Base-by-base conservation (phyloP, 2,329 filamentous ascomycete species). In the Fusarium nematophilum region DNA sequence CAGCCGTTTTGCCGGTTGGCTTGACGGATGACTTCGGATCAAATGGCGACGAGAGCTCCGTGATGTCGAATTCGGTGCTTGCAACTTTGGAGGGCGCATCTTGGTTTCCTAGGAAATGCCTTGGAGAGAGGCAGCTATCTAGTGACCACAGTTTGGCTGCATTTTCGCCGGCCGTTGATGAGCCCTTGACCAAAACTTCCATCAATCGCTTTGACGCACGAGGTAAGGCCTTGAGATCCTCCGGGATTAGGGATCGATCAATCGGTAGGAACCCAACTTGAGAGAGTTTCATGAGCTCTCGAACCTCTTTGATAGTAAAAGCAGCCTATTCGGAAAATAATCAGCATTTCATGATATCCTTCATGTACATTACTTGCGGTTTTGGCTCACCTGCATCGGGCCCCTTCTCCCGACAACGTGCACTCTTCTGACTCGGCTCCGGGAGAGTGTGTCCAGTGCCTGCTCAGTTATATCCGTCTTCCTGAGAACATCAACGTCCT, bases 231-330 rank as follows among this genome's bases (percentile, higher is more conserved):
- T 87, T 86, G 31, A 89, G 78, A 49, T 91, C 82, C 1, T 82
- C 69, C 0, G 93, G 92, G 39, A 95, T 80, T 6, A 96, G 79
- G 1, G 83, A 78, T 54, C 78, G 74, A 49, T 91, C 83, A 23
- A 94, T 81, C 2, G 90, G 85, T 49, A 88, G 83, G 69, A 97
- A 96, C 11, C 82, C 83, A 9, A 96, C 89, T 1, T 79, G 79
- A 0, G 86, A 84, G 3, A 98, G 82, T 43, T 90, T 90, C 77
- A 97, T 88, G 4, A 99, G 79, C 75, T 99, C 95, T 29, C 95
- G 87, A 13, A 92, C 79, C 78, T 99, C 95, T 75, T 97, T 98
- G 73, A 97, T 96, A 0, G 94, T 97, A 69, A 97, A 98, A 1
- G 95, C 88, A 18, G 92, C 94, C 88, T 94, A 6, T 13, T 4